Evolutionary conservation across 192 early-diverging fungal genomes (phyloP).

Genomic region (Linnemannia exigua): DNA sequence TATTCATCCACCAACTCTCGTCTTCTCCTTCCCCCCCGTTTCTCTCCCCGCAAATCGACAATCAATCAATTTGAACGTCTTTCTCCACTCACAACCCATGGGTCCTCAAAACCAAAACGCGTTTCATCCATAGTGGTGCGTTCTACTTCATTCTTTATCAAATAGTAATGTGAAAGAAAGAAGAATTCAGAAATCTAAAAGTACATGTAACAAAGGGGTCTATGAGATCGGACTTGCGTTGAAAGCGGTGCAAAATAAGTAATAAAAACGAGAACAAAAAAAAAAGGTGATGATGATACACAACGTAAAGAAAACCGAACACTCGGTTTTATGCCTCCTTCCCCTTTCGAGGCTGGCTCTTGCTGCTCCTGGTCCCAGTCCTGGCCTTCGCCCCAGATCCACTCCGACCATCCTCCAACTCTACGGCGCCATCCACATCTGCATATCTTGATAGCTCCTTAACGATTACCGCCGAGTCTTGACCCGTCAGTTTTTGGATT

Average conservation of each 20-base stretch:
- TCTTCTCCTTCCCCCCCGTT: not conserved
- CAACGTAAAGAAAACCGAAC: not conserved
- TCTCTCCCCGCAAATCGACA: not conserved
- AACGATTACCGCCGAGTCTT: not conserved
- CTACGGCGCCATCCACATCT: not conserved
- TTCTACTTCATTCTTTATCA: not conserved
- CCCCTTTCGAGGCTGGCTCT: not conserved
- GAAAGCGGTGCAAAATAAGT: not conserved
- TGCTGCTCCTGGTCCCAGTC: not conserved
- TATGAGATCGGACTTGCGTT: not conserved
- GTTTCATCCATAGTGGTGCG: too few relatives aligned
- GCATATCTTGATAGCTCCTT: slow-evolving; percentile 4
- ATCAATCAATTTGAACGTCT: not conserved
- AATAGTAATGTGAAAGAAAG: not conserved
- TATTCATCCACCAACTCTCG: not conserved
- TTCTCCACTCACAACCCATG: not conserved
- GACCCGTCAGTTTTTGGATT: slow-evolving; percentile 27
- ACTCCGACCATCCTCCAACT: not conserved
- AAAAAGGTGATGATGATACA: not conserved
- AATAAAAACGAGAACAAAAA: slow-evolving; percentile 3
- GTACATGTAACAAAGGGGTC: not conserved
- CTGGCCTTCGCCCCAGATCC: not conserved
- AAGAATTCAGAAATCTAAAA: not conserved
- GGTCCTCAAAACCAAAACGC: not conserved
- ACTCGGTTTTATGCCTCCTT: not conserved